These are phyloP conservation scores for Picochlorum sp. DNA, from an alignment of 139 green algal species.

Conservation along the genomic window DNA sequence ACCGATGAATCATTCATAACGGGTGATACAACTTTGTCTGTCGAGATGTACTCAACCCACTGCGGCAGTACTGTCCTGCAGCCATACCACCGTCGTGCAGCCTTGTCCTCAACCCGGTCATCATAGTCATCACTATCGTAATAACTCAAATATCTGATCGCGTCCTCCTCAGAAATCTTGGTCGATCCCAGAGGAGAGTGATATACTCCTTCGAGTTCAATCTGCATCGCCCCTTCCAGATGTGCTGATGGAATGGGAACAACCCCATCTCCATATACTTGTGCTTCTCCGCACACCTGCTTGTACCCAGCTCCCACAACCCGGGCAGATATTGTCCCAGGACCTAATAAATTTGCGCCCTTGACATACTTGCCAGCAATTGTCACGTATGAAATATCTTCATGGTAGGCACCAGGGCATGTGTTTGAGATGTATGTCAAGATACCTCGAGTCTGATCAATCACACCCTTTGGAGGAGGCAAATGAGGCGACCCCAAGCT, in stretches of 20 bases:
- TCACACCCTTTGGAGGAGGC: slow-evolving; percentile 41
- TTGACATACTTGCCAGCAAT: slow-evolving; percentile 70
- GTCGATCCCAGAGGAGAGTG: slow-evolving; percentile 17
- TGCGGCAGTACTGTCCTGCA: not conserved
- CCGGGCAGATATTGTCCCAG: slow-evolving; percentile 26
- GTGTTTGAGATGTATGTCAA: slow-evolving; percentile 4
- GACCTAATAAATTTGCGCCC: slow-evolving; percentile 36
- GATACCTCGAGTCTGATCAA: slow-evolving; percentile 74
- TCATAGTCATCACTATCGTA: not conserved
- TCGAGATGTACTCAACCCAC: not conserved
- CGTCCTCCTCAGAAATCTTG: not conserved
- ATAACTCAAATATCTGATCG: not conserved
- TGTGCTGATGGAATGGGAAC: slow-evolving; percentile 46
- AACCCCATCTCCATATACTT: slow-evolving; percentile 74
- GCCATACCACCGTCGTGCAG: not conserved
- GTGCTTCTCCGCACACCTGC: slow-evolving; percentile 66
- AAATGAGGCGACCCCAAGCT: slow-evolving; percentile 68
- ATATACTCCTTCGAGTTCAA: slow-evolving; percentile 30
- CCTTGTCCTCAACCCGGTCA: not conserved
- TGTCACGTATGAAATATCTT: slow-evolving; percentile 55
- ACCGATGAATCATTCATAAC: too few species aligned
- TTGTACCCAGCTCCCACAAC: slow-evolving; percentile 72
- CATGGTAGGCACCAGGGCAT: slow-evolving; percentile 9
- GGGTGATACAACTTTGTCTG: too few species aligned
- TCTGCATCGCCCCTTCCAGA: slow-evolving; percentile 25